Percentiles rank a stretch among this genome's conserved stretches.
These are phyloP conservation scores for Quercus alba DNA, from an alignment of 306 rosid genomes.

Conservation along the genomic window DNA sequence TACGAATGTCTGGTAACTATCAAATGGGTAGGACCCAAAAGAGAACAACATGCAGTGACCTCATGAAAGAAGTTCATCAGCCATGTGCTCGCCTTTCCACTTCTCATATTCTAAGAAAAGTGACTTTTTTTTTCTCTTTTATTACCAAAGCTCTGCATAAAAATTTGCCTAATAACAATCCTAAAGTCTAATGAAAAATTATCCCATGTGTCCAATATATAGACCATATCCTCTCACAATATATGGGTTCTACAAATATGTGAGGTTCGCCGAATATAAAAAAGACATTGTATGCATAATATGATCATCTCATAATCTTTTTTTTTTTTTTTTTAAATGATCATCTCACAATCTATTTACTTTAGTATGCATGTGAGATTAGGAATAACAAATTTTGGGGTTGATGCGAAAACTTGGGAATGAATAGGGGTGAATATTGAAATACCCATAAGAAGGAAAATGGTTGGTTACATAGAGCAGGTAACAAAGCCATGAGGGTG, in stretches of 20 bases:
- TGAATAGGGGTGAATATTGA: conserved; percentile 6
- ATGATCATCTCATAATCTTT: too few species aligned
- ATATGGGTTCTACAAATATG: too few species aligned
- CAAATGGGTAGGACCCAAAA: conserved; percentile 36
- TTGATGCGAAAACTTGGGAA: background rate
- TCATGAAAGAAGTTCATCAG: conserved; percentile 34
- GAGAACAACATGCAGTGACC: conserved; percentile 45
- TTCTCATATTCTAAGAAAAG: conserved; percentile 22
- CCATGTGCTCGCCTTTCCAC: conserved; percentile 54
- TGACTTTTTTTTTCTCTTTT: conserved; percentile 20
- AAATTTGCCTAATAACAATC: background rate
- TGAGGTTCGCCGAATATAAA: too few species aligned
- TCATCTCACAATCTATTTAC: too few species aligned
- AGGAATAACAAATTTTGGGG: background rate
- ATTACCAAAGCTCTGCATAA: conserved; percentile 4
- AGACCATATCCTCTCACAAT: too few species aligned
- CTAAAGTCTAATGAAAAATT: too few species aligned
- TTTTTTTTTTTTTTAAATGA: too few species aligned
- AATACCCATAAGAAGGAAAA: background rate
- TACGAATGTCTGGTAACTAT: conserved; percentile 41
- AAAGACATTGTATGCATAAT: too few species aligned
- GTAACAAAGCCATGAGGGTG: conserved; percentile 20
- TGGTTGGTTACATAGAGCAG: conserved; percentile 13
- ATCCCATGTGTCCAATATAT: too few species aligned
- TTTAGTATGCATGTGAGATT: background rate